A percentile compares a stretch with the other conserved stretches of the same genome.
phyloP scores from a whole-genome alignment of 176 grass and related monocot species.

The Leersia perrieri region DNA sequence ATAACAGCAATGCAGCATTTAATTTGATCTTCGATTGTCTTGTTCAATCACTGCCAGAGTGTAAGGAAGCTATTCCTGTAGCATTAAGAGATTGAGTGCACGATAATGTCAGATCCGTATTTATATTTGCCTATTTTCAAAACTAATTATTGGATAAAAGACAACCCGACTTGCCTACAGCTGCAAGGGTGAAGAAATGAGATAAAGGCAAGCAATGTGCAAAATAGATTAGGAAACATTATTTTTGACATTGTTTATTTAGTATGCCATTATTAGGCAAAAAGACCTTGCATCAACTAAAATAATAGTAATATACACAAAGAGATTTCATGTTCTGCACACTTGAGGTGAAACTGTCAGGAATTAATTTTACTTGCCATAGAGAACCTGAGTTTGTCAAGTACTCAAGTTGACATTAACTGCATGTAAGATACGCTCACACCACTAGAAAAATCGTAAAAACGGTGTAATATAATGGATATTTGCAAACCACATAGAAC shows the following conservation, averaged over 20 bases:
- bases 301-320: conserved; percentile 21
- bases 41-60: conserved; percentile 19
- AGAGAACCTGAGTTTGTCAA: background rate
- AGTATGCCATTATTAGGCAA: conserved; percentile 4
- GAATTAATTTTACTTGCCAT: background rate
- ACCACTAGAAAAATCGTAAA: background rate
- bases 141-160: background rate
- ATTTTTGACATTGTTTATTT: background rate
- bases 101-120: background rate
- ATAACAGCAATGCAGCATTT: background rate
- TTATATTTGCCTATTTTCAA: background rate
- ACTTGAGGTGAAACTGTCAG: background rate
- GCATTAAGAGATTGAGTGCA: background rate
- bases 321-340: background rate
- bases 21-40: background rate
- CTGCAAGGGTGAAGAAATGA: background rate
- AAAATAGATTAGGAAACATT: background rate
- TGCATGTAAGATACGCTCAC: background rate
- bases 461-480: background rate
- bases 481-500: background rate
- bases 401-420: background rate
- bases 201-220: background rate
- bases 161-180: background rate
- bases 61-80: background rate
- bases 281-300: background rate